These are phyloP conservation scores for Coemansia sp. DNA, from an alignment of 192 early-diverging fungal genomes.

Conservation along the genomic window DNA sequence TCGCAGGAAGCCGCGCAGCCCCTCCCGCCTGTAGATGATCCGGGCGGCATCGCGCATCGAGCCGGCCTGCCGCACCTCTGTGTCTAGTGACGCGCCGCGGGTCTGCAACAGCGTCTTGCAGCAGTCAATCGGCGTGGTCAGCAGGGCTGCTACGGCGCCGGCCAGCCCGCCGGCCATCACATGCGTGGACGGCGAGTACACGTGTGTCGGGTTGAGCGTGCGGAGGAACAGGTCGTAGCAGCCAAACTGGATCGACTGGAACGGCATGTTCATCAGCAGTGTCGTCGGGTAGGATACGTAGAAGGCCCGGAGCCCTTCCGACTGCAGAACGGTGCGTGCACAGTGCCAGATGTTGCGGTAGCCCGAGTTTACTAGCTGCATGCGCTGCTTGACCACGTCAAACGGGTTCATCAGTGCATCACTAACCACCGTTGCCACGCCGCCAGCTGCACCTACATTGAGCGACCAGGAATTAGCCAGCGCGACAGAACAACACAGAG, in stretches of 20 bases:
- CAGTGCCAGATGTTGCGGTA: conserved; percentile 72
- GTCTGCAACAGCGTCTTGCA: conserved; percentile 95
- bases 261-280: conserved; percentile 89
- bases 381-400: conserved; percentile 95
- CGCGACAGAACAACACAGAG: too few relatives aligned
- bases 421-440: conserved; percentile 78
- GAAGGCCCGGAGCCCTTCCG: conserved; percentile 81
- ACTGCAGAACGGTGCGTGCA: conserved; percentile 60
- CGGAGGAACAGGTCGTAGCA: conserved; percentile 88
- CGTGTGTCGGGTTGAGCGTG: conserved; percentile 70
- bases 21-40: conserved; percentile 75
- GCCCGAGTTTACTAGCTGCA: conserved; percentile 78
- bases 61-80: conserved; percentile 62
- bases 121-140: conserved; percentile 94
- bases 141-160: conserved; percentile 78
- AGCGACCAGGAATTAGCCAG: too few relatives aligned
- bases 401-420: conserved; percentile 96
- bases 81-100: conserved; percentile 69
- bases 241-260: conserved; percentile 90
- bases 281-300: conserved; percentile 95
- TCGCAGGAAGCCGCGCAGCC: conserved; percentile 70
- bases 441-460: conserved; percentile 77
- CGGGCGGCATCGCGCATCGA: conserved; percentile 67
- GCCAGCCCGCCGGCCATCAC: conserved; percentile 82
- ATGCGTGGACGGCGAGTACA: conserved; percentile 85